These are phyloP conservation scores for Suhomyces faveliae DNA, from an alignment of 805 yeast species.

Conservation along the genomic window DNA sequence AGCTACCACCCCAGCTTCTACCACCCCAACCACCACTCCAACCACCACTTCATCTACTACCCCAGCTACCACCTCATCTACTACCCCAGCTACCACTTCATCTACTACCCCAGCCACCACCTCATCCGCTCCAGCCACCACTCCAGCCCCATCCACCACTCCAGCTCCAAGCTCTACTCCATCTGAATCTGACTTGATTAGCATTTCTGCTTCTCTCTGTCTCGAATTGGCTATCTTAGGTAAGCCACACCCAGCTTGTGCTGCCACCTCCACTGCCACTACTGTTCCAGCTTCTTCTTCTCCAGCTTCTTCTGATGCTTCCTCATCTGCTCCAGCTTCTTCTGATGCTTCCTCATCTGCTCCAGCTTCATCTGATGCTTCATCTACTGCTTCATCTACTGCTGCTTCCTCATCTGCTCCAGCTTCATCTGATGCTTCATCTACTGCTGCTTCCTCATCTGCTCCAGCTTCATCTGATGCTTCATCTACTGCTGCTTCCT, in stretches of 20 bases:
- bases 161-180: constrained; percentile 6
- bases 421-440: background rate
- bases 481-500: constrained; percentile 13
- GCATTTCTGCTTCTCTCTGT: constrained; percentile 1
- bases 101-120: constrained; percentile 1
- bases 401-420: constrained; percentile 2
- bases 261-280: background rate
- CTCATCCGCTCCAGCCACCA: constrained; percentile 4
- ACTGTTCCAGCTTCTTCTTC: constrained; percentile 2
- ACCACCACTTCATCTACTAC: constrained; percentile 1
- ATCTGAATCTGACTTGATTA: constrained; percentile 1
- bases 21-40: background rate
- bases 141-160: constrained; percentile 1
- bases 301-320: constrained; percentile 1
- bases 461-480: background rate
- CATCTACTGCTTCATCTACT: constrained; percentile 5
- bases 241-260: background rate
- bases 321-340: constrained; percentile 3
- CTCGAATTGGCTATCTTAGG: background rate
- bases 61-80: background rate
- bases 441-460: constrained; percentile 4
- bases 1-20: background rate
- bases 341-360: constrained; percentile 2
- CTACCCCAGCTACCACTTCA: constrained; percentile 2
- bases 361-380: constrained; percentile 1